A percentile compares a stretch with the other conserved stretches of the same genome.
Conservation (phyloP, 495 filamentous ascomycete genomes). For the Aspergillus taichungensis region DNA sequence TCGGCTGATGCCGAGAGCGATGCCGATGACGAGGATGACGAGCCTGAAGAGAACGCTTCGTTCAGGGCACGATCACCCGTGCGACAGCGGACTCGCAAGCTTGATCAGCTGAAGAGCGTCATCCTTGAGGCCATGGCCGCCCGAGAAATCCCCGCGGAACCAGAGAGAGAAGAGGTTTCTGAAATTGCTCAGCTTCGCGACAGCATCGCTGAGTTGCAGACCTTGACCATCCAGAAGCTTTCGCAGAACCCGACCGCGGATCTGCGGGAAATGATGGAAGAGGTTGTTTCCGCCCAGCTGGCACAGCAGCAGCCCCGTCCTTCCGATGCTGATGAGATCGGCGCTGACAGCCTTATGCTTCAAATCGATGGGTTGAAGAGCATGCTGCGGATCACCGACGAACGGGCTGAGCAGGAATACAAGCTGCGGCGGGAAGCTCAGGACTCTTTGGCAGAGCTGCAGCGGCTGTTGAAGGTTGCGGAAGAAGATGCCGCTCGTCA, state of each 20-base stretch:
- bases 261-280: constrained; percentile 40
- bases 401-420: constrained; percentile 51
- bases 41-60: constrained; percentile 37
- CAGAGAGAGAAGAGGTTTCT: constrained; percentile 29
- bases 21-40: constrained; percentile 75
- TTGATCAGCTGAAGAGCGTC: constrained; percentile 73
- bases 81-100: constrained; percentile 61
- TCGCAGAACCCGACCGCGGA: constrained; percentile 30
- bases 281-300: constrained; percentile 33
- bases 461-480: constrained; percentile 60
- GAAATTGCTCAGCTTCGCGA: constrained; percentile 47
- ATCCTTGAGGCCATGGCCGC: constrained; percentile 70
- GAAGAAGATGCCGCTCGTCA: constrained; percentile 65
- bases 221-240: constrained; percentile 29
- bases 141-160: constrained; percentile 30
- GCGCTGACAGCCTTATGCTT: constrained; percentile 43
- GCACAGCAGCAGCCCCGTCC: constrained; percentile 22
- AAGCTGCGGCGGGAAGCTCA: constrained; percentile 58
- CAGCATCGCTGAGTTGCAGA: constrained; percentile 50
- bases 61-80: constrained; percentile 49
- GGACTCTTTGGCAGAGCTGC: constrained; percentile 62
- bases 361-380: constrained; percentile 46
- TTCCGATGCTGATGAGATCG: constrained; percentile 37
- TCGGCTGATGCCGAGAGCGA: constrained; percentile 26
- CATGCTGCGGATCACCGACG: constrained; percentile 43